A percentile compares a stretch with the other conserved stretches of the same genome.
Evolutionary conservation across 176 grass and related monocot species (phyloP).

Genomic region (Thinopyrum elongatum): DNA sequence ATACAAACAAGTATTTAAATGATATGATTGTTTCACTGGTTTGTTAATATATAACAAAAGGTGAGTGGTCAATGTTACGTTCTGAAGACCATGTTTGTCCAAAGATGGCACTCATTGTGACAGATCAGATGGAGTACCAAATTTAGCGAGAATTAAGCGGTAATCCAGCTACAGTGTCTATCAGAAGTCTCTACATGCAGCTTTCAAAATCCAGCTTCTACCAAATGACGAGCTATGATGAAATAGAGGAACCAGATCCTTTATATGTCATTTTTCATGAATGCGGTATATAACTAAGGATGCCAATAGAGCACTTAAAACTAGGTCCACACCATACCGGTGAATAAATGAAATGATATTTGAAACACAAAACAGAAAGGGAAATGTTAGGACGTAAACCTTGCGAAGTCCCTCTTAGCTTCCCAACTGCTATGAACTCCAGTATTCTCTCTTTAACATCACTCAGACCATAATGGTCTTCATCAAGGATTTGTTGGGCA

Average conservation of each 20-base stretch:
- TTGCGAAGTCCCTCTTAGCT: slow-evolving; percentile 96
- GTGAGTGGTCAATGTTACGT: not conserved
- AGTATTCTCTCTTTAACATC: slow-evolving; percentile 99
- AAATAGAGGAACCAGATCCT: not conserved
- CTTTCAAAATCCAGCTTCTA: not conserved
- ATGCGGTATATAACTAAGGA: not conserved
- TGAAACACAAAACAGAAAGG: slow-evolving; percentile 8
- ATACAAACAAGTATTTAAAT: not conserved
- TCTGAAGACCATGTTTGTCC: not conserved
- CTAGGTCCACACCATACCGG: slow-evolving; percentile 2
- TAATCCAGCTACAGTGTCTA: not conserved
- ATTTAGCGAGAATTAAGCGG: slow-evolving; percentile 5
- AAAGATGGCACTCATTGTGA: not conserved
- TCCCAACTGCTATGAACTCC: slow-evolving; percentile 98
- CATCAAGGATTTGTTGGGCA: slow-evolving; percentile 95
- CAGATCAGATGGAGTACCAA: not conserved
- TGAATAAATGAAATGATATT: slow-evolving; percentile 4
- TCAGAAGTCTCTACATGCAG: not conserved
- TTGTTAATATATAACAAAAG: not conserved
- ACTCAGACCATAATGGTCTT: slow-evolving; percentile 98
- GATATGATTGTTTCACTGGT: not conserved
- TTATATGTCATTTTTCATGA: not conserved
- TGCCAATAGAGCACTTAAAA: slow-evolving; percentile 25
- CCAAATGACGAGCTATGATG: not conserved
- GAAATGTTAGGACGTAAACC: slow-evolving; percentile 36